These are phyloP conservation scores for Dictyostelium brefeldianum DNA, from an alignment of 78 protist genomes.

Conservation along the genomic window DNA sequence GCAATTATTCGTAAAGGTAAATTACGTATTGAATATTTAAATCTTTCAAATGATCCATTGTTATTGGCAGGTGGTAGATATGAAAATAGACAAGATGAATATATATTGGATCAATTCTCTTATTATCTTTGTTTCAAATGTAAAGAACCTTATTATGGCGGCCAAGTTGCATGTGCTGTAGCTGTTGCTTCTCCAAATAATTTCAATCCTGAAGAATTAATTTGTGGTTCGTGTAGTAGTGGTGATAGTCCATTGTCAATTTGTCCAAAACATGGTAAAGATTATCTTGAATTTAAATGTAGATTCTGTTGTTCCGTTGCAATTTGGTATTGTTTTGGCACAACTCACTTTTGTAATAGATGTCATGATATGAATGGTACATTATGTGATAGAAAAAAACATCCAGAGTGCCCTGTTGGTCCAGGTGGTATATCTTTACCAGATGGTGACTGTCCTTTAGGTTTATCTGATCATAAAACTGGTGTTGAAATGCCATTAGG, in stretches of 20 bases:
- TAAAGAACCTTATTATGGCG: constrained; percentile 87
- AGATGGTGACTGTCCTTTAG: constrained; percentile 53
- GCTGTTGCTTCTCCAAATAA: constrained; percentile 28
- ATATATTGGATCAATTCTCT: constrained; percentile 63
- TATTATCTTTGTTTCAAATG: constrained; percentile 87
- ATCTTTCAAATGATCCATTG: constrained; percentile 39
- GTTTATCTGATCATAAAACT: constrained; percentile 2
- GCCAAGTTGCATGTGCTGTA: constrained; percentile 77
- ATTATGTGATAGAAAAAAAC: neutral
- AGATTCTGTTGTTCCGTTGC: constrained; percentile 73
- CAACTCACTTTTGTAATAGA: constrained; percentile 69
- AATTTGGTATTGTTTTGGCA: constrained; percentile 79
- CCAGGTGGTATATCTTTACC: constrained; percentile 49
- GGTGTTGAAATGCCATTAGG: constrained; percentile 63
- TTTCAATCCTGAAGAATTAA: constrained; percentile 79
- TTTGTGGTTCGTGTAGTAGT: constrained; percentile 83
- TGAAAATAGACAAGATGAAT: constrained; percentile 50
- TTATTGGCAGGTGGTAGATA: constrained; percentile 49
- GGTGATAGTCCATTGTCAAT: constrained; percentile 18
- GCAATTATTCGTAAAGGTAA: constrained; percentile 73
- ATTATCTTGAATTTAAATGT: constrained; percentile 77
- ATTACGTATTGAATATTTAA: constrained; percentile 39
- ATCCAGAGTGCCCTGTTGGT: constrained; percentile 52
- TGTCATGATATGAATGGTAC: constrained; percentile 50
- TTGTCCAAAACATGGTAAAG: constrained; percentile 81